Evolutionary conservation across 2,329 filamentous ascomycete genomes (phyloP).

Genomic region (Fusarium drepaniforme): DNA sequence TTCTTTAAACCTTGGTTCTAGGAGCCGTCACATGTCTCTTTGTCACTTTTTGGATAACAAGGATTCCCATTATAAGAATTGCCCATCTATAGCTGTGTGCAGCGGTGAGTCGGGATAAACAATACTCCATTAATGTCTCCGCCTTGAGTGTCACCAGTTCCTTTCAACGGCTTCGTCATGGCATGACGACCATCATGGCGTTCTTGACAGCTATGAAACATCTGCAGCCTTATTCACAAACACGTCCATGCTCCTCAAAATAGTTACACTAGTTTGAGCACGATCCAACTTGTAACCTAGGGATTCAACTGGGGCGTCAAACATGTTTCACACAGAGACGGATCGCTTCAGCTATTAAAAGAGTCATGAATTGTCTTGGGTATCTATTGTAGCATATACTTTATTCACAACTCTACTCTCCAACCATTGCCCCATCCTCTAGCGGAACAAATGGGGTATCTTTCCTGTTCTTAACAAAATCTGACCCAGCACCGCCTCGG

Average conservation of each 20-base stretch:
- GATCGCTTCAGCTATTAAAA: neutral
- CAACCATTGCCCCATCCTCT: neutral
- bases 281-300: neutral
- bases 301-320: neutral
- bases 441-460: slow-evolving; percentile 11
- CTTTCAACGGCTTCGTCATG: neutral
- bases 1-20: neutral
- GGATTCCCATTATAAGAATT: neutral
- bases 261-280: neutral
- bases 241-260: neutral
- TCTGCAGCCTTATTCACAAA: neutral
- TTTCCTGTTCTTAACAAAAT: neutral
- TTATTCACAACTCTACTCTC: slow-evolving; percentile 9
- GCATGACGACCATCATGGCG: neutral
- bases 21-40: neutral
- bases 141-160: neutral
- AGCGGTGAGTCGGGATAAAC: neutral
- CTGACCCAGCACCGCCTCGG: neutral
- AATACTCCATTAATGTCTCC: neutral
- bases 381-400: slow-evolving; percentile 26
- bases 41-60: neutral
- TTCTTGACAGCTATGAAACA: neutral
- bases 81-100: neutral
- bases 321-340: neutral
- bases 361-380: slow-evolving; percentile 17